Base-by-base conservation (phyloP, 805 yeast species). In the Schwanniomyces occidentalis region DNA sequence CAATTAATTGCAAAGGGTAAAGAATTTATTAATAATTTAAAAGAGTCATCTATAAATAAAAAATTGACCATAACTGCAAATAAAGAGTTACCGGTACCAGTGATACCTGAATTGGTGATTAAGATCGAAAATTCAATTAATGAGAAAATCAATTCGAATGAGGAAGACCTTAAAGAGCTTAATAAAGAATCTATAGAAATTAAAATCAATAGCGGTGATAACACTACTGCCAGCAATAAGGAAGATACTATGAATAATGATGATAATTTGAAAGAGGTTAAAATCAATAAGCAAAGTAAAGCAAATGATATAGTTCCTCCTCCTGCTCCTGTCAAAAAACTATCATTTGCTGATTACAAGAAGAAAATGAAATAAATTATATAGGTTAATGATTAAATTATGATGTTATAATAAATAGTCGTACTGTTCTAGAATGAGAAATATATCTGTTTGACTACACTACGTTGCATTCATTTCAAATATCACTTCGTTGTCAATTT, bases 271-370 rank as follows among this genome's bases (percentile, higher is more conserved):
- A n/a, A n/a, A n/a, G 35, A 16, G 15, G 24, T 20, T 9, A 42
- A 49, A 16, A 17, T 19, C 10, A 33, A 39, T 6, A 42, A 43
- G 17, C 52, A 51, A 8, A 12, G 22, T 13, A 21, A 8, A n/a
- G 16, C 18, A n/a, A n/a, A n/a, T n/a, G n/a, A n/a, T n/a, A n/a
- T n/a, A n/a, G n/a, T 25, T 16, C 17, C 12, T 6, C 26, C 51
- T 16, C 60, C 53, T 27, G 74, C 71, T 9, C 40, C 40, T 10
- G 52, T 46, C 7, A 56, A 55, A 64, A 83, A 82, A 57, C 65
- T 83, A 46, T 80, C 86, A 30, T 77, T 83, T 54, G 89, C 89
- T 1, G 91, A 83, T 49, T 83, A 83, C 55, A 80, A 79, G 56
- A 82, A 76, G 66, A 76, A 76, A 50, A 63, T 62, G 70, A 63